These are phyloP conservation scores for Pontederia crassipes DNA, from an alignment of 176 grass and related monocot species.

Conservation along the genomic window DNA sequence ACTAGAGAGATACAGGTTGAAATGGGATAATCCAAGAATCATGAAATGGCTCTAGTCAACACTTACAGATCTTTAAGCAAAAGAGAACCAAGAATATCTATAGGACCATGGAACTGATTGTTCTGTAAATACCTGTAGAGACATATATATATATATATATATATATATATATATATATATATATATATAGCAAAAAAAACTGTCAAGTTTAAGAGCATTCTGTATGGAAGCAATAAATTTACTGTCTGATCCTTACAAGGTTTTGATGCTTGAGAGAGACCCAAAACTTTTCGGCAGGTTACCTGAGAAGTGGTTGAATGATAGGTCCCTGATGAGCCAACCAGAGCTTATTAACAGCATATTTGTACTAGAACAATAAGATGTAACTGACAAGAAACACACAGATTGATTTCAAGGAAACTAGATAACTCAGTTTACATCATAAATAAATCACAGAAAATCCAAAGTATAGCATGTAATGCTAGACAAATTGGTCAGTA, in stretches of 20 bases:
- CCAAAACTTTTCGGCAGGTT: slow-evolving; percentile 70
- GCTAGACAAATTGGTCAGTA: too few relatives aligned
- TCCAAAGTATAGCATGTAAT: too few relatives aligned
- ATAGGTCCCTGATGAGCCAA: slow-evolving; percentile 71
- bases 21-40: slow-evolving; percentile 19
- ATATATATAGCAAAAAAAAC: slow-evolving; percentile 8
- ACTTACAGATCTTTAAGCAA: slow-evolving; percentile 75
- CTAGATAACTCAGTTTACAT: too few relatives aligned
- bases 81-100: slow-evolving; percentile 58
- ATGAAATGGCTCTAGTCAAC: slow-evolving; percentile 7
- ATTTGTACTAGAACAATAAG: not conserved
- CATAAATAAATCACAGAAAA: too few relatives aligned
- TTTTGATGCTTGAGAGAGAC: slow-evolving; percentile 49
- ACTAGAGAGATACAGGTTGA: not conserved
- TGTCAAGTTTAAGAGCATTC: not conserved
- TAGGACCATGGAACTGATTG: slow-evolving; percentile 67
- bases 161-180: slow-evolving; percentile 14
- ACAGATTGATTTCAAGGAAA: too few relatives aligned
- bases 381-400: not conserved
- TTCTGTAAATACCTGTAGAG: slow-evolving; percentile 66
- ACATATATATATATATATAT: slow-evolving; percentile 12
- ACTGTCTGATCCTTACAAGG: slow-evolving; percentile 44
- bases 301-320: slow-evolving; percentile 78
- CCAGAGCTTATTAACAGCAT: slow-evolving; percentile 1
- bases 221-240: not conserved